These are phyloP conservation scores for Pseudogymnoascus sp. DNA, from an alignment of 2,329 filamentous ascomycete species.

Conservation along the genomic window DNA sequence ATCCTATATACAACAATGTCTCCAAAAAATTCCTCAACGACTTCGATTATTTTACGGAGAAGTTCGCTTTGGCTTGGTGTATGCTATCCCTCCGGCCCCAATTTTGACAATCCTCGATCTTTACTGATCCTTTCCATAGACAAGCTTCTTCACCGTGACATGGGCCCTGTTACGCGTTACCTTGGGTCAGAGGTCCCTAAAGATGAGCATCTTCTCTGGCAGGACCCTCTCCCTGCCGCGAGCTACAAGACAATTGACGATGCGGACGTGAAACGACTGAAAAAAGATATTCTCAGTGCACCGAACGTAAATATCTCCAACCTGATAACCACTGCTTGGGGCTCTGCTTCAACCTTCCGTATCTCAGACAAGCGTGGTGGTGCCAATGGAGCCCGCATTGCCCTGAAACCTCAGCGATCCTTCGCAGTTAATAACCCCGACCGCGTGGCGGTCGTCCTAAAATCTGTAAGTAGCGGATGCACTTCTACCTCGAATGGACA, in stretches of 20 bases:
- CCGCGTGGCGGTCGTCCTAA: constrained; percentile 31
- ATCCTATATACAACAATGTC: constrained; percentile 52
- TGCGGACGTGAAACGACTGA: constrained; percentile 42
- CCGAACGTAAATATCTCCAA: constrained; percentile 41
- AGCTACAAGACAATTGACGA: constrained; percentile 42
- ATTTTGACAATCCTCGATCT: neutral
- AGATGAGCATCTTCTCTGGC: constrained; percentile 47
- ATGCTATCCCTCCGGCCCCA: neutral
- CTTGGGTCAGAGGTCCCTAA: constrained; percentile 51
- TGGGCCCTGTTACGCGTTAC: constrained; percentile 50
- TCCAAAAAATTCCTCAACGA: constrained; percentile 32
- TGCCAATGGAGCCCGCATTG: constrained; percentile 53
- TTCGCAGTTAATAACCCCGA: constrained; percentile 52
- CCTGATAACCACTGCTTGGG: constrained; percentile 44
- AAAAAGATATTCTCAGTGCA: constrained; percentile 44
- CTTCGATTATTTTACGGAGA: constrained; percentile 47
- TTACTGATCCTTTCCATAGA: constrained; percentile 48
- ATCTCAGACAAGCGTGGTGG: constrained; percentile 55
- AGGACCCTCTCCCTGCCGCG: constrained; percentile 46
- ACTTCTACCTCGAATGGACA: neutral
- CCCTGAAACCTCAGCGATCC: constrained; percentile 47
- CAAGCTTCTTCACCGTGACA: constrained; percentile 56
- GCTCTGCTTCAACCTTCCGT: constrained; percentile 45
- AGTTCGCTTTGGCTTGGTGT: constrained; percentile 44
- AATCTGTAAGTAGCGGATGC: constrained; percentile 1